Conservation (phyloP, 164 flowering plant genomes). For the Vitis riparia region DNA sequence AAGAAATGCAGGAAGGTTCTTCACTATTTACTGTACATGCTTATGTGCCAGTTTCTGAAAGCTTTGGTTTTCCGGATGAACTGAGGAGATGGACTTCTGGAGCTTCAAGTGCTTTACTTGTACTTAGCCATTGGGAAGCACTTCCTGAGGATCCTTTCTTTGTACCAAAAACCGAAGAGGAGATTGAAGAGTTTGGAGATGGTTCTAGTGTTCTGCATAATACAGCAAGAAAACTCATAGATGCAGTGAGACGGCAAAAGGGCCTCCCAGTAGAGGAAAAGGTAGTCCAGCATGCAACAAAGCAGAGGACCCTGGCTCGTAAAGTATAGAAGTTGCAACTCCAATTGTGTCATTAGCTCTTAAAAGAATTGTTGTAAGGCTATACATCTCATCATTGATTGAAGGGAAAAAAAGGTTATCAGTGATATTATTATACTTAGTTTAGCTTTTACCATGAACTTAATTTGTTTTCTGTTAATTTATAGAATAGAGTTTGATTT, state of each 20-base stretch:
- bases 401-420: too few relatives aligned
- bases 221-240: conserved; percentile 89
- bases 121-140: conserved; percentile 87
- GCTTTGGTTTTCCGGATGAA: conserved; percentile 88
- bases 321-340: conserved; percentile 55
- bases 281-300: conserved; percentile 92
- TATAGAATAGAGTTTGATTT: too few relatives aligned
- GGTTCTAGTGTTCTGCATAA: conserved; percentile 81
- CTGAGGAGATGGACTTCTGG: conserved; percentile 48
- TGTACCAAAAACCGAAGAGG: conserved; percentile 92
- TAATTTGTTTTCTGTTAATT: too few relatives aligned
- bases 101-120: conserved; percentile 57
- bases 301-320: conserved; percentile 88
- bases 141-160: conserved; percentile 90
- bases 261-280: conserved; percentile 95
- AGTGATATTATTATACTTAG: too few relatives aligned
- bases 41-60: conserved; percentile 84
- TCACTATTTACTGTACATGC: conserved; percentile 91
- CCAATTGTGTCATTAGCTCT: too few relatives aligned
- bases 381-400: too few relatives aligned
- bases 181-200: conserved; percentile 93
- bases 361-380: too few relatives aligned
- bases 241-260: conserved; percentile 81
- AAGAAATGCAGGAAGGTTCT: conserved; percentile 93
- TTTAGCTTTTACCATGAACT: too few relatives aligned